Evolutionary conservation across 495 filamentous ascomycete species (phyloP), one percentile per base, ranked within the genome.

Genomic region (Usnea hakonensis): DNA sequence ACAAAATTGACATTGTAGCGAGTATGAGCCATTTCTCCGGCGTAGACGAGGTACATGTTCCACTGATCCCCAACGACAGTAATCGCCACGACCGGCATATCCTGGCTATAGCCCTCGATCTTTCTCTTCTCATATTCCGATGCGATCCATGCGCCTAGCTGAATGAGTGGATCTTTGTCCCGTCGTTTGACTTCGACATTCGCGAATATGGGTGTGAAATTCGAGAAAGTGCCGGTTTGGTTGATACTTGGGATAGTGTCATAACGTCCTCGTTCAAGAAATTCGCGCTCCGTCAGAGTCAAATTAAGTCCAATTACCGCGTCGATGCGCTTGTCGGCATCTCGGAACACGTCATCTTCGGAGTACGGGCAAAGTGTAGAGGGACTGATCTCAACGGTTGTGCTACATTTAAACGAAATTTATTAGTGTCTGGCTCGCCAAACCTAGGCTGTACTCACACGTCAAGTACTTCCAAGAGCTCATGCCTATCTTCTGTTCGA

Each of bases 181-280:
- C n/a, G n/a, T n/a, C n/a, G n/a, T n/a, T 65, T 61, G 3, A 65
- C 37, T 37, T 61, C 63, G 37, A 61, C 26, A 21, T 61, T 38
- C 11, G 26, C 11, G 48, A 61, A 65, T 13, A 65, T 50, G 0
- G 63, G 63, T 0, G n/a, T 35, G 23, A 61, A 35, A 13, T 61
- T 65, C 50, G 52, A 41, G 19, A 58, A 61, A 35, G n/a, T 44
- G 2, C 9, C 36, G 16, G 63, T 56, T 37, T 65, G 63, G 37
- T 65, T 65, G 37, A 65, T 55, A 26, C 63, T 65, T 21, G 26
- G 38, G 14, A 32, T 23, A 0, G 41, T 48, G 9, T 30, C 32
- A 50, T n/a, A 64, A 2, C 26, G 13, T 6, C 55, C 55, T 17
- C 8, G 16, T 9, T 26, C 17, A 16, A 63, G 38, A 19, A 10